Evolutionary conservation across 202 grass and related monocot genomes (phyloP).

Genomic region (Hordeum pubiflorum): DNA sequence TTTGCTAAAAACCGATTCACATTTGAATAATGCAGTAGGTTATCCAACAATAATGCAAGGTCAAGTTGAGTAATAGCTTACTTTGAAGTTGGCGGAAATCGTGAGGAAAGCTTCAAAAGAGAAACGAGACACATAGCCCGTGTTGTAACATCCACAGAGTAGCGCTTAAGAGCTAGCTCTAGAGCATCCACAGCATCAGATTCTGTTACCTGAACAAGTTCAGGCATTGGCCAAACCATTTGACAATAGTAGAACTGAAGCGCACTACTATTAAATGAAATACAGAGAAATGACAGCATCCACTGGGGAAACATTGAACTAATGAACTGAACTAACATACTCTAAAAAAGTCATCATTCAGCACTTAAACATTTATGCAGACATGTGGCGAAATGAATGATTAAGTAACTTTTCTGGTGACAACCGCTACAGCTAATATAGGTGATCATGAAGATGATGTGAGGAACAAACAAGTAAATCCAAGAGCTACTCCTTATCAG

Average conservation of each 20-base stretch:
- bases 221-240: constrained; percentile 25
- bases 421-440: constrained; percentile 2
- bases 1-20: neutral
- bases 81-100: constrained; percentile 83
- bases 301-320: neutral
- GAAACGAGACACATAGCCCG: constrained; percentile 91
- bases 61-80: constrained; percentile 50
- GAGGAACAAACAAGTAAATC: neutral
- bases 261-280: constrained; percentile 11
- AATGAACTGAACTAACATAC: constrained; percentile 14
- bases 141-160: constrained; percentile 82
- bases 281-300: constrained; percentile 13
- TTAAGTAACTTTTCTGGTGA: neutral
- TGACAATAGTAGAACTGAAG: constrained; percentile 16
- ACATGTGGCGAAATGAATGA: neutral
- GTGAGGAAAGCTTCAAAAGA: constrained; percentile 92
- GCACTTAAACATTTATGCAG: neutral
- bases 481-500: neutral
- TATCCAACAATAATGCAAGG: constrained; percentile 3
- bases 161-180: constrained; percentile 60
- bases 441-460: neutral
- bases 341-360: neutral
- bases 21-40: neutral
- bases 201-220: constrained; percentile 85
- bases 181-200: constrained; percentile 92